phyloP scores from a whole-genome alignment of 345 rosid genomes.

The Limnanthes douglasii region DNA sequence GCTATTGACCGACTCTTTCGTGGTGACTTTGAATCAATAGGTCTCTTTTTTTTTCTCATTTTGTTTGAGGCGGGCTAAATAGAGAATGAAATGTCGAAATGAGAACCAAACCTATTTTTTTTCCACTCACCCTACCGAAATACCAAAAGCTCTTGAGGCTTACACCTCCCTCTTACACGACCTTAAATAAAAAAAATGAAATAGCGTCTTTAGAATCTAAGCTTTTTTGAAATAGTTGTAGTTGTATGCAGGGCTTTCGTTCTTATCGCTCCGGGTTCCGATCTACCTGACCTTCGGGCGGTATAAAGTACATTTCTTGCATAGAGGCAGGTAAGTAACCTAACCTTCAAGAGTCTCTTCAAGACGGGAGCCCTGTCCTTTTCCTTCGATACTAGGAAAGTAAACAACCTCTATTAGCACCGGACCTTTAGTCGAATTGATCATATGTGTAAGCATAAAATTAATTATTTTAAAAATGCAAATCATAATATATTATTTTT shows the following conservation, averaged over 20 bases:
- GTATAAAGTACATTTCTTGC: background rate
- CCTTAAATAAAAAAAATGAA: background rate
- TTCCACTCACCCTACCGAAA: background rate
- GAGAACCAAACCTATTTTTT: background rate
- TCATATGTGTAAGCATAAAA: too few species aligned
- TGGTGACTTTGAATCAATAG: background rate
- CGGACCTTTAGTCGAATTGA: background rate
- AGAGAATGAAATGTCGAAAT: background rate
- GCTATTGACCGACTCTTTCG: background rate
- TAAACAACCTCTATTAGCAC: background rate
- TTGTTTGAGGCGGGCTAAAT: background rate
- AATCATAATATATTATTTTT: too few species aligned
- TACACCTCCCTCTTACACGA: background rate
- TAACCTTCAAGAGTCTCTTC: conserved; percentile 1
- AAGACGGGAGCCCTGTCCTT: background rate
- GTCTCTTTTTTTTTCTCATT: background rate
- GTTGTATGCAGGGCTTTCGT: background rate
- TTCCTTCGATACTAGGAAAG: background rate
- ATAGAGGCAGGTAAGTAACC: conserved; percentile 2
- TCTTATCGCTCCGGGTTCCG: conserved; percentile 1
- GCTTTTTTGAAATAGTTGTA: background rate
- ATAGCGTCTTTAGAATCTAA: background rate
- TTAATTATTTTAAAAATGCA: too few species aligned
- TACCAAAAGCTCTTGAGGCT: background rate
- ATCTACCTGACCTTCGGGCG: background rate